Conservation (phyloP, 2,329 filamentous ascomycete species). For the Rutstroemia sp. region DNA sequence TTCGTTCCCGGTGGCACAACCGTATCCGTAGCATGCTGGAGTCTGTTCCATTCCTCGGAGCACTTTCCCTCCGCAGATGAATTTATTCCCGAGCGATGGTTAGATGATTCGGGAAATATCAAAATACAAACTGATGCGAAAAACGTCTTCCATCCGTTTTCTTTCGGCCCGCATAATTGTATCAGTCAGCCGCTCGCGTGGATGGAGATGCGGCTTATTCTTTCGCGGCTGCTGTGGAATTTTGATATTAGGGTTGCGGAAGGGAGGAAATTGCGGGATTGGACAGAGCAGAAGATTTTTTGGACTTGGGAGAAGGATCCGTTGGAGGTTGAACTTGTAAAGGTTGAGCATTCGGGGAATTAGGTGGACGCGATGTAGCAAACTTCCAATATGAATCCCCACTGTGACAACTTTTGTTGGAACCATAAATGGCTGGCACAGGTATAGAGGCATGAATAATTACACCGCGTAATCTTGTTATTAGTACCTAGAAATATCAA, state of each 20-base stretch:
- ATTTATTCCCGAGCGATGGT: constrained; percentile 29
- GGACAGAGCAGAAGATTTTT: background rate
- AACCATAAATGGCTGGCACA: too few species aligned
- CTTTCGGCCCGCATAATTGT: constrained; percentile 11
- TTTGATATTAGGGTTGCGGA: background rate
- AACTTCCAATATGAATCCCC: too few species aligned
- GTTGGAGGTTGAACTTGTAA: background rate
- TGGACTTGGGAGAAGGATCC: background rate
- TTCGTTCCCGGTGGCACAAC: constrained; percentile 4
- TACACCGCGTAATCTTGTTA: too few species aligned
- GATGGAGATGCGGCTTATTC: background rate
- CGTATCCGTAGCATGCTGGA: background rate
- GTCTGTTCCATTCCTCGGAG: background rate
- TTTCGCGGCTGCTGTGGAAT: background rate
- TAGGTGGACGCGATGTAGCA: too few species aligned
- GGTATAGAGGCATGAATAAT: too few species aligned
- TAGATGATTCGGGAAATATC: background rate
- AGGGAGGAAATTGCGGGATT: background rate
- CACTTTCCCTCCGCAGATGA: constrained; percentile 9
- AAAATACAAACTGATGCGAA: constrained; percentile 1
- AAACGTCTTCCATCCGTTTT: constrained; percentile 6
- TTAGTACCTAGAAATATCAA: too few species aligned
- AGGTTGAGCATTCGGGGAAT: background rate
- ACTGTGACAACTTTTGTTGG: too few species aligned
- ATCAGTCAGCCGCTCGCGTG: constrained; percentile 1